These are phyloP conservation scores for Suillus americanus DNA, from an alignment of 768 basidiomycete species.

Conservation along the genomic window DNA sequence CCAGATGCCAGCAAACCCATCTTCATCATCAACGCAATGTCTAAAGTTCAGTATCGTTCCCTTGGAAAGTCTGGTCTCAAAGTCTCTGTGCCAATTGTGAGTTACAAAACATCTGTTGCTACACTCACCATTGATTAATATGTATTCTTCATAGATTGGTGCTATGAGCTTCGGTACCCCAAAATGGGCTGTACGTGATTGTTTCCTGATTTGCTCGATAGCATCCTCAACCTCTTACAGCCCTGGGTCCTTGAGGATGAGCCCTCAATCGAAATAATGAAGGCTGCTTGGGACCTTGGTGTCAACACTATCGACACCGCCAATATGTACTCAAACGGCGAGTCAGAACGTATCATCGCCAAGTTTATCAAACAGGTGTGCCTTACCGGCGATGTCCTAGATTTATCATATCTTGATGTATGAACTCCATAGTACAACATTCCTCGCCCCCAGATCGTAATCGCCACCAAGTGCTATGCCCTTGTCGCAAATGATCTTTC, in stretches of 20 bases:
- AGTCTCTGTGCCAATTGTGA: slow-evolving; percentile 35
- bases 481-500: slow-evolving; percentile 13
- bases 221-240: background rate
- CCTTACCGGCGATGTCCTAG: background rate
- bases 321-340: slow-evolving; percentile 36
- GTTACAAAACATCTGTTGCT: slow-evolving; percentile 2
- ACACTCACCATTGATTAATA: background rate
- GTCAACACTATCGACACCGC: slow-evolving; percentile 42
- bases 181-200: slow-evolving; percentile 25
- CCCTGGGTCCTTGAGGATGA: slow-evolving; percentile 29
- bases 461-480: slow-evolving; percentile 28
- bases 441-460: slow-evolving; percentile 32
- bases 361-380: slow-evolving; percentile 37
- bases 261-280: slow-evolving; percentile 32
- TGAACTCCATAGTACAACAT: slow-evolving; percentile 25
- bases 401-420: background rate
- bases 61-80: slow-evolving; percentile 33
- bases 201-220: background rate
- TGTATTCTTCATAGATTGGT: slow-evolving; percentile 23
- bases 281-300: slow-evolving; percentile 40
- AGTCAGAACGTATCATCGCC: slow-evolving; percentile 37
- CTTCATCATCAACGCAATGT: slow-evolving; percentile 9
- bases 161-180: slow-evolving; percentile 26
- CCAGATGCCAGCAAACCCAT: too few species aligned
- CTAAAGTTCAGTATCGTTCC: slow-evolving; percentile 27